Evolutionary conservation across 2,329 filamentous ascomycete genomes (phyloP), one percentile per base, ranked within the genome.

Genomic region (Aureobasidium sp.): DNA sequence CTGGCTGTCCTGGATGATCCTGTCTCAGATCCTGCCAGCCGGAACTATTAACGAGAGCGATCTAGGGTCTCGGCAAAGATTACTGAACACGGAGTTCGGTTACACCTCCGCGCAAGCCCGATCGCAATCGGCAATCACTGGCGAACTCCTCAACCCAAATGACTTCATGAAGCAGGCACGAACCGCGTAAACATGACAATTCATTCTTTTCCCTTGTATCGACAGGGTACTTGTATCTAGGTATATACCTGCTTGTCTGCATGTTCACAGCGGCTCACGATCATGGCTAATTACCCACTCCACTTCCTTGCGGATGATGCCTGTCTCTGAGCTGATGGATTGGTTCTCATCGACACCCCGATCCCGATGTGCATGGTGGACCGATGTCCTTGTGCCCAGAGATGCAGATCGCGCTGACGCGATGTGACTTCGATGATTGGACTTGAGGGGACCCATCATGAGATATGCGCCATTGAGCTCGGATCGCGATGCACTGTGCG

Each of bases 231-330:
- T 48, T 47, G 54, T 47, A 47, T n/a, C 39, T 2, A 47, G n/a
- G 42, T 58, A 58, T 21, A 21, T 21, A 21, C 21, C 41, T 15
- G 27, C 3, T 32, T 30, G 13, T 15, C 54, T 32, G 54, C 11
- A 36, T 37, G 10, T 16, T 59, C 11, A 59, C 25, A 48, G 32
- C 44, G 55, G 55, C 34, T 59, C 55, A 5, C 30, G 29, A n/a
- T 61, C 58, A 3, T 47, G 47, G 5, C 11, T 30, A 39, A 61
- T 61, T n/a, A 45, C 48, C 58, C 58, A 61, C 21, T 61, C 47
- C n/a, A 61, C 58, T 9, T 52, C 58, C 6, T 61, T 61, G n/a
- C 58, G 58, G 13, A 61, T 61, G 16, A 61, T 61, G 27, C 41
- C 47, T 36, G 58, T 37, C 8, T 53, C 36, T 11, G 58, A 61